These are phyloP conservation scores for Bonia amplexicaulis DNA, from an alignment of 176 grass and related monocot genomes.

Conservation along the genomic window DNA sequence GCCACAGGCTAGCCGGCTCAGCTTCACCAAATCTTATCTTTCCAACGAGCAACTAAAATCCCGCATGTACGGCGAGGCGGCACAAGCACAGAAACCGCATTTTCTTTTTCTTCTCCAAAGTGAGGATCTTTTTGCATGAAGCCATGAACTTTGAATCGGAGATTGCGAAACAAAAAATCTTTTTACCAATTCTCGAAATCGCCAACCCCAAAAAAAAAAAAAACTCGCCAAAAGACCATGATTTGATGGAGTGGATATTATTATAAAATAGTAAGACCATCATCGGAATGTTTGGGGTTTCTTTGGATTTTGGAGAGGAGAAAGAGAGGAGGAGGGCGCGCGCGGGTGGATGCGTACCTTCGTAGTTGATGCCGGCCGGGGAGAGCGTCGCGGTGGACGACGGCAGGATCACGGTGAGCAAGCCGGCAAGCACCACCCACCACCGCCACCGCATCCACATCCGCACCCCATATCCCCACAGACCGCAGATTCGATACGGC, in stretches of 20 bases:
- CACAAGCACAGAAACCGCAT: neutral
- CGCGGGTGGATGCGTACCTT: constrained; percentile 20
- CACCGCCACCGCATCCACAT: constrained; percentile 21
- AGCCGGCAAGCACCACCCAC: constrained; percentile 2
- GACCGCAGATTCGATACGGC: constrained; percentile 8
- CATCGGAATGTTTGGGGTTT: neutral
- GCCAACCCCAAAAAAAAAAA: too few species aligned
- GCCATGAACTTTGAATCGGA: neutral
- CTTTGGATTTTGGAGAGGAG: neutral
- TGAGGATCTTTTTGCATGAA: neutral
- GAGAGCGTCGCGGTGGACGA: constrained; percentile 47
- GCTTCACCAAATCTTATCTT: constrained; percentile 17
- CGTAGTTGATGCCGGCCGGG: constrained; percentile 65
- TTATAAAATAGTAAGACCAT: neutral
- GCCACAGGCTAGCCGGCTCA: constrained; percentile 5
- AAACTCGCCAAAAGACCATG: neutral
- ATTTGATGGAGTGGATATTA: neutral
- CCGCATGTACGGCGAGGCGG: neutral
- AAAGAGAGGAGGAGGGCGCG: neutral
- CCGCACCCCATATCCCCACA: constrained; percentile 20
- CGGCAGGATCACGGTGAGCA: constrained; percentile 28
- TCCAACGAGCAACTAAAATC: neutral
- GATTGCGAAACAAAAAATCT: neutral
- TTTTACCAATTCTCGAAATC: neutral
- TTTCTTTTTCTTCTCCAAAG: constrained; percentile 6